Conservation (phyloP, 2,329 filamentous ascomycete genomes). For the Domatiomyces globalis region DNA sequence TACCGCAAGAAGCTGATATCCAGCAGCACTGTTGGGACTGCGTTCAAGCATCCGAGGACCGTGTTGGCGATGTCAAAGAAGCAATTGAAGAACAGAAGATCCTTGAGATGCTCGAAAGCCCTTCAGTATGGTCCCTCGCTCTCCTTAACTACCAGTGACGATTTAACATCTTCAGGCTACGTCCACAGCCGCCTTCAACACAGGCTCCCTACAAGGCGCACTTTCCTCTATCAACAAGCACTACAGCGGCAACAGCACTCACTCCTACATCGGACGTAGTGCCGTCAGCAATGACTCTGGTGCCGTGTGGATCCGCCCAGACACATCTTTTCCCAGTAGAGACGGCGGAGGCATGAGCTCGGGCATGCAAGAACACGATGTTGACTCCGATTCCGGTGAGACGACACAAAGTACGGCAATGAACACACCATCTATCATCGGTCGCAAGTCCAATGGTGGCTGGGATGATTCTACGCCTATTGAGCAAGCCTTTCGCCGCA, state of each 20-base stretch:
- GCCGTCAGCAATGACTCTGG: neutral
- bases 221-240: neutral
- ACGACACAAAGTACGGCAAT: neutral
- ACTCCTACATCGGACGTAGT: neutral
- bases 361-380: neutral
- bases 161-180: neutral
- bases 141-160: neutral
- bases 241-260: neutral
- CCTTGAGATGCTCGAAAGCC: neutral
- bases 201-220: neutral
- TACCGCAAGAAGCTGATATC: constrained; percentile 1
- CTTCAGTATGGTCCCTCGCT: neutral
- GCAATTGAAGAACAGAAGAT: constrained; percentile 22
- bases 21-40: constrained; percentile 30
- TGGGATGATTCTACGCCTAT: neutral
- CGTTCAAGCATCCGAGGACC: constrained; percentile 23
- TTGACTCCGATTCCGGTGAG: neutral
- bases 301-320: neutral
- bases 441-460: neutral
- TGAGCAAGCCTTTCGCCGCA: neutral
- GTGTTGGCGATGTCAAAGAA: constrained; percentile 19
- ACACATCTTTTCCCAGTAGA: neutral
- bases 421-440: neutral
- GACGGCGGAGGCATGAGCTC: neutral
- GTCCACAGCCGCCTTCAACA: neutral